Evolutionary conservation across 345 rosid genomes (phyloP), one percentile per base, ranked within the genome.

Genomic region (Salix udensis): DNA sequence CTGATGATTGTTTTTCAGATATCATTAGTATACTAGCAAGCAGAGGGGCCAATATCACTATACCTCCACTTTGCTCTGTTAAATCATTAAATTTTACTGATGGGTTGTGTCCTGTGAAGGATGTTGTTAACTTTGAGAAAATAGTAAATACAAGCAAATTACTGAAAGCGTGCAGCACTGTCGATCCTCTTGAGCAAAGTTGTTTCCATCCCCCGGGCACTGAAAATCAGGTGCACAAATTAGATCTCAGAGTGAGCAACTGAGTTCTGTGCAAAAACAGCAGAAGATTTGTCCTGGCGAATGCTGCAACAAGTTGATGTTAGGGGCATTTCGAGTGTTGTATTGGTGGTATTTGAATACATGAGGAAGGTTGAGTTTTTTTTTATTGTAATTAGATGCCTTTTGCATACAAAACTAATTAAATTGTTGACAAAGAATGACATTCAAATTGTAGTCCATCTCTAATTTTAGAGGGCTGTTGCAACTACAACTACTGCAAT

Each of bases 1-100:
- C 98, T 83, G 75, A 81, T 85, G 96, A 96, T 91, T 96, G 99
- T 89, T 93, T 93, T 93, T 88, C 96, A 71, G 99, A 96, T 89
- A 87, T 93, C 91, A 81, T 91, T 85, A 88, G 93, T 55, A 89
- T 91, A 77, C 83, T 95, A 74, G 86, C 85, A 76, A 91, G 98
- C 87, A 87, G 82, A 81, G 92, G 99, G 87, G 99, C 99, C 76
- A 90, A 91, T 67, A 82, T 50, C 77, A 86, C 88, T 11, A 80
- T 93, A 76, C 94, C 93, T 80, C 70, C 83, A 15, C 82, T 93
- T 52, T 95, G 99, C 81, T 90, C 97, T 24, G 91, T 89, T 65
- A 90, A 89, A 67, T 83, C 99, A 46, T 81, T 85, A 78, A 93
- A 93, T 84, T 91, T 95, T 72, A 93, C 99, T 5, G 97, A 93